Conservation (phyloP, 441 rosid genomes). For the Viola pubescens region DNA sequence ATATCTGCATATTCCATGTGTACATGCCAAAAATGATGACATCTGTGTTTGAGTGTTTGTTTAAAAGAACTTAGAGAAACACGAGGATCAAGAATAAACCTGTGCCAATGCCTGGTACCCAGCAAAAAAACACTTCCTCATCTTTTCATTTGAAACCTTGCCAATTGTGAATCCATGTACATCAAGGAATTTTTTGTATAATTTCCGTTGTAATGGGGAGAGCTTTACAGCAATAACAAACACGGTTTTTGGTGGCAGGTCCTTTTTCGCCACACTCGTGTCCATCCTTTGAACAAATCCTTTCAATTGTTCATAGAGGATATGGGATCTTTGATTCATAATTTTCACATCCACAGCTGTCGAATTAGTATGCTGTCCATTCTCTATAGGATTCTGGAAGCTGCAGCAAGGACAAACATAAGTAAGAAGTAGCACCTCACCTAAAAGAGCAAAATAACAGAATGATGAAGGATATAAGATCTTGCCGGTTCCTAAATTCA, state of each 20-base stretch:
- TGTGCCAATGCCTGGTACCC: slow-evolving; percentile 99
- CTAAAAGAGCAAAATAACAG: slow-evolving; percentile 14
- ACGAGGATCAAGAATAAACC: slow-evolving; percentile 37
- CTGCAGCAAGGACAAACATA: slow-evolving; percentile 33
- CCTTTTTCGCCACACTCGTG: slow-evolving; percentile 94
- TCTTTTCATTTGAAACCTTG: slow-evolving; percentile 52
- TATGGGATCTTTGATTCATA: slow-evolving; percentile 99
- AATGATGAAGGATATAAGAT: slow-evolving; percentile 20
- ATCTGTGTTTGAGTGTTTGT: background rate
- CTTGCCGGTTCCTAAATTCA: slow-evolving; percentile 96
- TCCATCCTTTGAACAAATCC: slow-evolving; percentile 99
- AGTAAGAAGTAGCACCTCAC: slow-evolving; percentile 13
- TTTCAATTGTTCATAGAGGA: slow-evolving; percentile 91
- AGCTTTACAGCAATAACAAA: slow-evolving; percentile 94
- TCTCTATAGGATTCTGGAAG: slow-evolving; percentile 97
- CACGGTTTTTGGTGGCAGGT: slow-evolving; percentile 98
- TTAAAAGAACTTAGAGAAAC: slow-evolving; percentile 10
- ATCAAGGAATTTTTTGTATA: slow-evolving; percentile 91
- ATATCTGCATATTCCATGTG: background rate
- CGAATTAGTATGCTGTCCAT: slow-evolving; percentile 98
- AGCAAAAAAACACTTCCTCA: slow-evolving; percentile 89
- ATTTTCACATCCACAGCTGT: slow-evolving; percentile 92
- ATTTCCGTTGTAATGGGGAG: slow-evolving; percentile 80
- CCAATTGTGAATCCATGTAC: slow-evolving; percentile 76
- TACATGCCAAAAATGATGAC: background rate